Percentiles rank a stretch among this genome's conserved stretches.
phyloP scores from a whole-genome alignment of 2,329 filamentous ascomycete species.

The Talaromyces sp. region DNA sequence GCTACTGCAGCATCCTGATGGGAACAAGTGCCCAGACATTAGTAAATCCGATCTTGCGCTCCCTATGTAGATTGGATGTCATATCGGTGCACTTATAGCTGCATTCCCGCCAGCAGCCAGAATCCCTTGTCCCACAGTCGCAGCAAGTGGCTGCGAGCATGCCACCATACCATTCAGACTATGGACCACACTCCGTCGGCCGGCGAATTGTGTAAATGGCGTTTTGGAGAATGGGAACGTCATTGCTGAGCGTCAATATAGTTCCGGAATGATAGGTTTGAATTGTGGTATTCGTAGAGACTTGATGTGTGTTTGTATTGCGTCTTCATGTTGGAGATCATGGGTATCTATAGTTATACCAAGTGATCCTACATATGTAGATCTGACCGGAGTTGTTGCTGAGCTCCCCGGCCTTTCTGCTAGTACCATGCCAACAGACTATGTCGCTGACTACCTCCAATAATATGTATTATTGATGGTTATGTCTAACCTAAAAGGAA shows the following conservation, averaged over 20 bases:
- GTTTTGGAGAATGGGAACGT: neutral
- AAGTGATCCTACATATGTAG: neutral
- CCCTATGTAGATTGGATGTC: neutral
- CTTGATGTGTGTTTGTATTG: neutral
- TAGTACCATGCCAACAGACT: neutral
- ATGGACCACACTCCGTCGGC: neutral
- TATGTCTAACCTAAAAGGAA: neutral
- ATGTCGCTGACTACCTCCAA: neutral
- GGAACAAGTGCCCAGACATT: too few relatives aligned
- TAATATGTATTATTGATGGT: neutral
- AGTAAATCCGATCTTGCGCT: too few relatives aligned
- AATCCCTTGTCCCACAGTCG: neutral
- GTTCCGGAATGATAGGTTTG: neutral
- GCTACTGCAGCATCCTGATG: neutral
- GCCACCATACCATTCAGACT: neutral
- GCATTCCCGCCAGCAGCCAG: neutral
- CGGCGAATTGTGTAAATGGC: neutral
- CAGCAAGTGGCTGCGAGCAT: neutral
- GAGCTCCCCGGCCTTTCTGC: neutral
- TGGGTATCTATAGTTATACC: neutral
- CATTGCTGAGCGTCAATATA: neutral
- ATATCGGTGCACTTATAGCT: neutral
- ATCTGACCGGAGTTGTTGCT: neutral
- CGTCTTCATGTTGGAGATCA: neutral
- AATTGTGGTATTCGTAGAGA: neutral